Conservation (phyloP, 345 rosid genomes). For the Chamaenerion angustifolium region DNA sequence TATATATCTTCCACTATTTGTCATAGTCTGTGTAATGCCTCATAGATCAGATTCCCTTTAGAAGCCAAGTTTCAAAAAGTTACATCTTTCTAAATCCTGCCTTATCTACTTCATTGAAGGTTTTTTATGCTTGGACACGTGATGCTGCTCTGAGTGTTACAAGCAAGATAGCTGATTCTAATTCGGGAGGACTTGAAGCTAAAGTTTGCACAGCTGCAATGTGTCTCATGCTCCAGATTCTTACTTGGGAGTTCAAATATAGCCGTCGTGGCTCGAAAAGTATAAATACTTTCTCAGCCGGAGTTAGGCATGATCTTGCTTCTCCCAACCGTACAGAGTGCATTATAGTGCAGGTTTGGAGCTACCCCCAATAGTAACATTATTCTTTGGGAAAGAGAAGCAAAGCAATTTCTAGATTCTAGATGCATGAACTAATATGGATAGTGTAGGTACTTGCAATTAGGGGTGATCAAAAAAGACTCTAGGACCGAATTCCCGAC, state of each 20-base stretch:
- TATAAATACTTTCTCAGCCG: slow-evolving; percentile 44
- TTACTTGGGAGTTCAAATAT: slow-evolving; percentile 79
- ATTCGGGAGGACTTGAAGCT: slow-evolving; percentile 53
- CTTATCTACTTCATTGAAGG: slow-evolving; percentile 28
- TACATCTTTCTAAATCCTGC: slow-evolving; percentile 2
- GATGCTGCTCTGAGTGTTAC: slow-evolving; percentile 77
- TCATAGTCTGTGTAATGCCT: too few relatives aligned
- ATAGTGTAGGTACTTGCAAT: too few relatives aligned
- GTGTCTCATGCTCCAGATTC: slow-evolving; percentile 82
- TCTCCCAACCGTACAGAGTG: slow-evolving; percentile 56
- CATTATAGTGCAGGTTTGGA: slow-evolving; percentile 61
- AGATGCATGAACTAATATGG: too few relatives aligned
- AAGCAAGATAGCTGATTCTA: slow-evolving; percentile 49
- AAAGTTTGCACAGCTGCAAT: slow-evolving; percentile 81
- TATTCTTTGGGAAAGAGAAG: not conserved
- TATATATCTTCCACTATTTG: too few relatives aligned
- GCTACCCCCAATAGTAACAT: not conserved
- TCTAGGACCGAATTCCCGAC: too few relatives aligned
- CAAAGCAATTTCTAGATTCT: not conserved
- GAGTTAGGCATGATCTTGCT: slow-evolving; percentile 35
- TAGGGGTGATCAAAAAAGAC: too few relatives aligned
- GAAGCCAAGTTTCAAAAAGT: too few relatives aligned
- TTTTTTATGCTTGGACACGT: slow-evolving; percentile 76
- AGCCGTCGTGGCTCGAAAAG: slow-evolving; percentile 27
- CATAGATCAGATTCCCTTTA: too few relatives aligned